phyloP scores from a whole-genome alignment of 164 flowering plant genomes.

The Aristolochia contorta region DNA sequence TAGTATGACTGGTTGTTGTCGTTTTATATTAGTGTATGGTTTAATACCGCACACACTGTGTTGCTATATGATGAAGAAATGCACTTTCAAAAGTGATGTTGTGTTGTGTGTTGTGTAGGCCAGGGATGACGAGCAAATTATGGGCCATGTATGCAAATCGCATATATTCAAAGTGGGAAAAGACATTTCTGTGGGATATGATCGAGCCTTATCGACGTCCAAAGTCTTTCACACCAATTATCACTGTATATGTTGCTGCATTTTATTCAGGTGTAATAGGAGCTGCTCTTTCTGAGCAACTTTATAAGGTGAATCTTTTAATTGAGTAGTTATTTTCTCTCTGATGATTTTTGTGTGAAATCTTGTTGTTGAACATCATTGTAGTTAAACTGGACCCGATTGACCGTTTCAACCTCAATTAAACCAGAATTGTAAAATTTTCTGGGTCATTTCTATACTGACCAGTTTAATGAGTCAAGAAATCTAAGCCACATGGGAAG shows the following conservation, averaged over 20 bases:
- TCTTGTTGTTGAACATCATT: background rate
- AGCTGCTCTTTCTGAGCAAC: conserved; percentile 81
- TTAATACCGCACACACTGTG: too few species aligned
- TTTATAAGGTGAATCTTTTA: conserved; percentile 48
- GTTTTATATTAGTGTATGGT: too few species aligned
- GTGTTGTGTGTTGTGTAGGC: too few species aligned
- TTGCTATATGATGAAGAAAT: too few species aligned
- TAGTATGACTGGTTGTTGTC: too few species aligned
- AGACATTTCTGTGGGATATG: conserved; percentile 65
- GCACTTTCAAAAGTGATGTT: too few species aligned
- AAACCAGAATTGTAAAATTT: too few species aligned
- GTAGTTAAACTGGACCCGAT: too few species aligned
- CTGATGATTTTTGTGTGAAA: background rate
- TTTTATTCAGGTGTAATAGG: conserved; percentile 86
- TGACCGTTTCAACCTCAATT: too few species aligned
- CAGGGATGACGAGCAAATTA: conserved; percentile 9
- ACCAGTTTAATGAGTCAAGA: too few species aligned
- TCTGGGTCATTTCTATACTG: too few species aligned
- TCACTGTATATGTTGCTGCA: conserved; percentile 55
- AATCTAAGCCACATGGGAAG: too few species aligned
- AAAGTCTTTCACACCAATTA: conserved; percentile 68
- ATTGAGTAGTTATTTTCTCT: background rate
- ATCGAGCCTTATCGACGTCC: conserved; percentile 74
- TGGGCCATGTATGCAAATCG: conserved; percentile 82
- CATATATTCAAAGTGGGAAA: conserved; percentile 55